Percentiles rank a stretch among this genome's conserved stretches.
Conservation (phyloP, 2,329 filamentous ascomycete genomes). For the Fusarium nanum region DNA sequence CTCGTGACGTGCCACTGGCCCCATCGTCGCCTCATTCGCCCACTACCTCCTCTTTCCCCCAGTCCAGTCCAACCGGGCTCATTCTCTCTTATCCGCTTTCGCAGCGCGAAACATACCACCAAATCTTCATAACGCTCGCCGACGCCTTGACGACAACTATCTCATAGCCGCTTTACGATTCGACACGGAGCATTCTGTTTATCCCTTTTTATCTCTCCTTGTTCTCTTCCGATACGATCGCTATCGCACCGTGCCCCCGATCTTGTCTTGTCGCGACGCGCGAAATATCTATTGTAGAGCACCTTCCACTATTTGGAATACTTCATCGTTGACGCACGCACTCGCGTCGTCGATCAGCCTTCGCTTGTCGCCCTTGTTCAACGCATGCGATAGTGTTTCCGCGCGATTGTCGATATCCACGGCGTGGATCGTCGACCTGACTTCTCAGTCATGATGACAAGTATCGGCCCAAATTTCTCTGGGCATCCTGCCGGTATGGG, state of each 20-base stretch:
- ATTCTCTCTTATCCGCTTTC: conserved; percentile 40
- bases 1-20: conserved; percentile 46
- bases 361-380: conserved; percentile 25
- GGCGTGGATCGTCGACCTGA: conserved; percentile 65
- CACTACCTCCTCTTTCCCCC: conserved; percentile 32
- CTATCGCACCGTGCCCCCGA: conserved; percentile 40
- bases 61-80: conserved; percentile 22
- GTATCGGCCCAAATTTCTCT: conserved; percentile 71
- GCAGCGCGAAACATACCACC: conserved; percentile 48
- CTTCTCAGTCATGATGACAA: conserved; percentile 73
- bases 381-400: conserved; percentile 59
- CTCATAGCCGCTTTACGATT: conserved; percentile 31
- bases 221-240: conserved; percentile 29
- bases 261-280: conserved; percentile 47
- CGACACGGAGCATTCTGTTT: conserved; percentile 20
- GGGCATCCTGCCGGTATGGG: conserved; percentile 78
- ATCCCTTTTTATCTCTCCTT: conserved; percentile 18
- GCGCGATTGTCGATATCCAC: conserved; percentile 67
- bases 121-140: conserved; percentile 36
- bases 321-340: conserved; percentile 33
- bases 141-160: conserved; percentile 45
- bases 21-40: conserved; percentile 46
- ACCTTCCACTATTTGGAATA: conserved; percentile 28
- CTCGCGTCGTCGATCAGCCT: conserved; percentile 26
- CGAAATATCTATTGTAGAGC: conserved; percentile 42